Evolutionary conservation across 805 yeast genomes (phyloP).

Genomic region (Kuraishia molischiana): DNA sequence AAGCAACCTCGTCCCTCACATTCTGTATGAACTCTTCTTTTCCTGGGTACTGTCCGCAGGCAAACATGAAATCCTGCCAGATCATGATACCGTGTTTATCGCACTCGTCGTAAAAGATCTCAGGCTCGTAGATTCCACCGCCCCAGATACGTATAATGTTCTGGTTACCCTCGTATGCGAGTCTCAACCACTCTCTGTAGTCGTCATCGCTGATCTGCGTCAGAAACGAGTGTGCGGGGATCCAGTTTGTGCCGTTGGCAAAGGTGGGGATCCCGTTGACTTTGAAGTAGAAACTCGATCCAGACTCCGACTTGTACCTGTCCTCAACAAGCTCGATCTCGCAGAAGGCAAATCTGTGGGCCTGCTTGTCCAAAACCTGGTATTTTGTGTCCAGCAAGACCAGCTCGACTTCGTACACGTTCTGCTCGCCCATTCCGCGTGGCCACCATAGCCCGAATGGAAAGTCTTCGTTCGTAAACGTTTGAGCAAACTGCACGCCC

Average conservation of each 20-base stretch:
- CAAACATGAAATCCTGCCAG: constrained; percentile 53
- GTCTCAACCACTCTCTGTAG: constrained; percentile 25
- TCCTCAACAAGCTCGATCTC: constrained; percentile 29
- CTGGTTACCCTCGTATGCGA: constrained; percentile 28
- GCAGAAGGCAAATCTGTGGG: constrained; percentile 27
- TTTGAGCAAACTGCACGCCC: neutral
- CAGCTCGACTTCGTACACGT: constrained; percentile 19
- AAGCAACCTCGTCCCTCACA: constrained; percentile 26
- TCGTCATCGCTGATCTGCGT: constrained; percentile 23
- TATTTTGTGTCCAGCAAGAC: constrained; percentile 2
- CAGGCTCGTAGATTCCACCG: constrained; percentile 36
- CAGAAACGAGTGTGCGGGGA: constrained; percentile 33
- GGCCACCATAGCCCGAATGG: constrained; percentile 31
- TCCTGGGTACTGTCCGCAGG: constrained; percentile 45
- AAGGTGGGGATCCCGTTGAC: constrained; percentile 30
- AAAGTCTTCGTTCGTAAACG: neutral
- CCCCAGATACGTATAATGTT: constrained; percentile 41
- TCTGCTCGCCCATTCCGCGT: constrained; percentile 24
- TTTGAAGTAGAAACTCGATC: constrained; percentile 31
- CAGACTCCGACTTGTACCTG: constrained; percentile 16
- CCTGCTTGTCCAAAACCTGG: constrained; percentile 7
- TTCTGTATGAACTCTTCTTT: constrained; percentile 21
- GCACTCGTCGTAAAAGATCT: constrained; percentile 31
- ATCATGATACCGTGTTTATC: constrained; percentile 33
- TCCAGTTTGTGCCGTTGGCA: constrained; percentile 36